phyloP scores from a whole-genome alignment of 148 eudicot genomes.

The Gaultheria prostrata region DNA sequence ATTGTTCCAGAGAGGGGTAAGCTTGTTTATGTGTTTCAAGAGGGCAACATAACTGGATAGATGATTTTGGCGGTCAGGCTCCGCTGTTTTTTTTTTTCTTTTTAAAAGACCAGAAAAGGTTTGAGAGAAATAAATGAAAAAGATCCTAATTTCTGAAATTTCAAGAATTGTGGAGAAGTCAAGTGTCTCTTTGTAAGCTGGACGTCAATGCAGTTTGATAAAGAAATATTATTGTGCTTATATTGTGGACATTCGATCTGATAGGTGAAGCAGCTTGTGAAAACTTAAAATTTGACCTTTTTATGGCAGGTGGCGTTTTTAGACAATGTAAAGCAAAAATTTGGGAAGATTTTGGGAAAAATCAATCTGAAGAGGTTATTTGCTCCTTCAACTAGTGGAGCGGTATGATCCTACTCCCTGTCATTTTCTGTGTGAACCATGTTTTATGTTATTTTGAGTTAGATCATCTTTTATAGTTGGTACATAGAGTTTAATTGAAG shows the following conservation, averaged over 20 bases:
- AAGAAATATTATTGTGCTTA: neutral
- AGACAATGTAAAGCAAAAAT: slow-evolving; percentile 20
- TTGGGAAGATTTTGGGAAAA: slow-evolving; percentile 21
- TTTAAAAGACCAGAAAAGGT: neutral
- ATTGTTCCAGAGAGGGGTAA: neutral
- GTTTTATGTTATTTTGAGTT: neutral
- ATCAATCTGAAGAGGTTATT: slow-evolving; percentile 42
- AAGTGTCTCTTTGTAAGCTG: neutral
- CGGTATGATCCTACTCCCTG: slow-evolving; percentile 31
- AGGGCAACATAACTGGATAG: neutral
- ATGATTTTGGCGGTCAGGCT: neutral
- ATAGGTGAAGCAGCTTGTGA: neutral
- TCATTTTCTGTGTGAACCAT: neutral
- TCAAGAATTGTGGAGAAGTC: neutral
- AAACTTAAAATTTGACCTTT: slow-evolving; percentile 1
- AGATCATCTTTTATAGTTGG: neutral
- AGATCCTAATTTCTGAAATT: neutral
- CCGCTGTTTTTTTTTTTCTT: neutral
- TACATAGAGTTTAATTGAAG: neutral
- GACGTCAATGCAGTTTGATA: neutral
- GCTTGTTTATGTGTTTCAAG: neutral
- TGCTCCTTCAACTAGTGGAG: slow-evolving; percentile 56
- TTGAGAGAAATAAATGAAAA: neutral
- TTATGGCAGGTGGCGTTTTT: slow-evolving; percentile 22
- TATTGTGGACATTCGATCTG: neutral